Base-by-base conservation (phyloP, 2,329 filamentous ascomycete species). In the Penicillium occitanis region DNA sequence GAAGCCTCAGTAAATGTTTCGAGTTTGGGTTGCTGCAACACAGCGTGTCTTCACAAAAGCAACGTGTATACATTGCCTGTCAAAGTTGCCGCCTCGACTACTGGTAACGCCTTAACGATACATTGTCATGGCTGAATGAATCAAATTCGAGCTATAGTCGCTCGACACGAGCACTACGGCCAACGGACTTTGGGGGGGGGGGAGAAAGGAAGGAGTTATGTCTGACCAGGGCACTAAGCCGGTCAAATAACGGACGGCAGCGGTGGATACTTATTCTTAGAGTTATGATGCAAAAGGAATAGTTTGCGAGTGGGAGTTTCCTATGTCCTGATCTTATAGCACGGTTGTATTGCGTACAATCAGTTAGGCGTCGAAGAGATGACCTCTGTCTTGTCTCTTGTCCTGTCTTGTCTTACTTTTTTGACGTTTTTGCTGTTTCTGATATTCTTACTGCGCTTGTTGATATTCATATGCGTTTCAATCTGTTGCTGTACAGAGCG, bases 1-100 rank as follows among this genome's bases (percentile, higher is more conserved):
- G 78, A 84, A 84, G 77, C 79, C 81, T 6, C 81, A 83, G 73
- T 84, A 81, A 73, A 60, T 42, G 33, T 28, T 28, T 22, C 17
- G 7, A 37, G 3, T 48, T 46, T 42, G 40, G 64, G 59, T 66
- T 51, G 59, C 11, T 33, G 11, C 22, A 22, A 13, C 19, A 19
- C 51, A 33, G 3, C 53, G 33, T 55, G n/a, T 40, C 5, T 57
- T 7, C n/a, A 14, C 33, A 13, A 57, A 30, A 4, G 5, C 17
- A n/a, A 5, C 19, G 50, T 35, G 53, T 57, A 57, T 22, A 37
- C n/a, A 30, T 42, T 35, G 51, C 37, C 13, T 46, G 37, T 44
- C 19, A 25, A 6, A 35, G 42, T 25, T 3, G 25, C 55, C 40
- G 11, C 46, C 44, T 66, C 28, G 44, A 61, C 50, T 44, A 35